These are phyloP conservation scores for Populus pruinosa DNA, from an alignment of 345 rosid genomes.

Conservation along the genomic window DNA sequence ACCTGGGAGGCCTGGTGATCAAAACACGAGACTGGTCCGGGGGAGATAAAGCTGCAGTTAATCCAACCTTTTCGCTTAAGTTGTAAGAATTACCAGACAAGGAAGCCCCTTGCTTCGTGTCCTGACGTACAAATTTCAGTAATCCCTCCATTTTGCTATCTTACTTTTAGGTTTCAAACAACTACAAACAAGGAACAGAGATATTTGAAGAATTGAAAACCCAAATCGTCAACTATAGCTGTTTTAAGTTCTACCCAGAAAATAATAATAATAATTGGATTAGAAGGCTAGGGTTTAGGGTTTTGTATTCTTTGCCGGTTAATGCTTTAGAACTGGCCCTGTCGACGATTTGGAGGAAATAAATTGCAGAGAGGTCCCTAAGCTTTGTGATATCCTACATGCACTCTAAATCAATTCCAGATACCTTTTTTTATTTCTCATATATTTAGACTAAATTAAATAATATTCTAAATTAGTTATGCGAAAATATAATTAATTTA, in stretches of 20 bases:
- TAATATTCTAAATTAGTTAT: no score
- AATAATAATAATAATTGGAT: neutral
- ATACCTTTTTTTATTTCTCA: no score
- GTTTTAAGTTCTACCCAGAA: neutral
- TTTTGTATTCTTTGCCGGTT: neutral
- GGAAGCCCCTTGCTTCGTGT: slow-evolving; percentile 31
- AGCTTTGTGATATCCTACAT: neutral
- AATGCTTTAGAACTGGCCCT: neutral
- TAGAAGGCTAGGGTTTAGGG: slow-evolving; percentile 1
- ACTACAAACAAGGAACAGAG: neutral
- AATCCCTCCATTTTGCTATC: slow-evolving; percentile 45
- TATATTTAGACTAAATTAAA: no score
- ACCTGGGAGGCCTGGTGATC: slow-evolving; percentile 53
- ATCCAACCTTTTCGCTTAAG: slow-evolving; percentile 25
- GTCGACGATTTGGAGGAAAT: neutral
- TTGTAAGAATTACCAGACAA: slow-evolving; percentile 28
- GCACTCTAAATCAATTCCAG: neutral
- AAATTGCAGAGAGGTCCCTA: neutral
- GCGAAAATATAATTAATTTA: no score
- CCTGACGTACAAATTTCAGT: slow-evolving; percentile 36
- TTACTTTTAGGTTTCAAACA: neutral
- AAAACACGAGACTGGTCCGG: slow-evolving; percentile 37
- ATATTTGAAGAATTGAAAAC: neutral
- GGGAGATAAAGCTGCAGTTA: slow-evolving; percentile 31
- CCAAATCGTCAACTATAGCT: neutral